These are phyloP conservation scores for Fagus crenata DNA, from an alignment of 306 rosid species.

Conservation along the genomic window DNA sequence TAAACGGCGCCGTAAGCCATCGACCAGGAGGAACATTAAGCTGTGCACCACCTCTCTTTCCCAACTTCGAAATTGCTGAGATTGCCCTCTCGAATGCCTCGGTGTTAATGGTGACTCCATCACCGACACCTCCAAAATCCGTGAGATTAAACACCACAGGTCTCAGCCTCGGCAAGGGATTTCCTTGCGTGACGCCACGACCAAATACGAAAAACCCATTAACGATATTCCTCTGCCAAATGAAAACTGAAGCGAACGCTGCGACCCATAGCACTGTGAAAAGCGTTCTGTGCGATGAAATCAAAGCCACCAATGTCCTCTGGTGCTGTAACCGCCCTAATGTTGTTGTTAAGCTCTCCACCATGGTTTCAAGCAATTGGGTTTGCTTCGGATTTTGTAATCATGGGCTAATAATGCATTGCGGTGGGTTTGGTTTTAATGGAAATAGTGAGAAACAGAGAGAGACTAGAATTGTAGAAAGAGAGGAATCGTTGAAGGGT, in stretches of 20 bases:
- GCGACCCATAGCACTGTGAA: conserved; percentile 79
- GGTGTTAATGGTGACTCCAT: conserved; percentile 80
- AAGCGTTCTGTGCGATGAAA: conserved; percentile 75
- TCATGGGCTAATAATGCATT: too few relatives aligned
- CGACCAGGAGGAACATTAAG: conserved; percentile 95
- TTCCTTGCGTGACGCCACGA: conserved; percentile 17
- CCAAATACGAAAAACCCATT: conserved; percentile 50
- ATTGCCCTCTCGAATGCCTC: conserved; percentile 80
- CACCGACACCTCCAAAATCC: conserved; percentile 95
- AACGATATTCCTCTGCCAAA: conserved; percentile 66
- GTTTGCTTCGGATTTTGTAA: too few relatives aligned
- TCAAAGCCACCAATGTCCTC: conserved; percentile 62
- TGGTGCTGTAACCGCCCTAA: conserved; percentile 72
- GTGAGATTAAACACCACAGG: conserved; percentile 83
- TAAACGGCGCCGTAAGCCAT: conserved; percentile 97
- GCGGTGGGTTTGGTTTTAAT: too few relatives aligned
- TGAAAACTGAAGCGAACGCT: conserved; percentile 63
- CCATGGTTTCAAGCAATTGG: conserved; percentile 36
- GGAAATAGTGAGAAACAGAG: too few relatives aligned
- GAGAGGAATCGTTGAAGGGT: too few relatives aligned
- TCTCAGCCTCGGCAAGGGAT: conserved; percentile 61
- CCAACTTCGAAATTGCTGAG: conserved; percentile 72
- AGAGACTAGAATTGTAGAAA: too few relatives aligned
- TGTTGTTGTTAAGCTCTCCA: conserved; percentile 52
- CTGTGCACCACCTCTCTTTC: conserved; percentile 87